Evolutionary conservation across 495 filamentous ascomycete species (phyloP).

Genomic region (Schizothecium vesticola): DNA sequence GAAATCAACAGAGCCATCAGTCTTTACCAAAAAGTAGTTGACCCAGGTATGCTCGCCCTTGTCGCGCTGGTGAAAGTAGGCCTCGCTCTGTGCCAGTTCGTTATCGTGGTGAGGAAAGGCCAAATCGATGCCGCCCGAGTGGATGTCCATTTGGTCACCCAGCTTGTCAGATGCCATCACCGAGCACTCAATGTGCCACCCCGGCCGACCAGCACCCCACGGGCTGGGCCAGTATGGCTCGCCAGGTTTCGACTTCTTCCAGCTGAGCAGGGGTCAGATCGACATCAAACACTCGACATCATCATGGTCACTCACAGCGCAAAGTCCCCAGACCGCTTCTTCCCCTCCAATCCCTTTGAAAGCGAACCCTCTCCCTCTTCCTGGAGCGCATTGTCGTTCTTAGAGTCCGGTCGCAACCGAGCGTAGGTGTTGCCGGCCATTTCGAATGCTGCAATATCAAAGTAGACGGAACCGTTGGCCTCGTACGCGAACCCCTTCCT

Average conservation of each 20-base stretch:
- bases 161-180: conserved; percentile 89
- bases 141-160: conserved; percentile 80
- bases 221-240: conserved; percentile 84
- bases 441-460: conserved; percentile 87
- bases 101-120: conserved; percentile 97
- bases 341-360: conserved; percentile 59
- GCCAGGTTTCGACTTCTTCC: conserved; percentile 88
- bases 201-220: conserved; percentile 85
- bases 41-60: conserved; percentile 69
- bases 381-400: conserved; percentile 71
- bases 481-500: conserved; percentile 87
- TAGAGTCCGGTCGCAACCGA: conserved; percentile 78
- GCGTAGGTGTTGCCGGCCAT: conserved; percentile 77
- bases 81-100: conserved; percentile 90
- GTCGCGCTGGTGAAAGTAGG: conserved; percentile 59
- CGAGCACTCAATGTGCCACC: conserved; percentile 98
- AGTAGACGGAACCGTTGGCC: conserved; percentile 84
- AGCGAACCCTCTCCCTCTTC: conserved; percentile 89
- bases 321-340: conserved; percentile 75
- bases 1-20: neutral
- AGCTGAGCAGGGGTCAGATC: conserved; percentile 29
- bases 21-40: conserved; percentile 71
- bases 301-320: conserved; percentile 46
- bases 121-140: conserved; percentile 89
- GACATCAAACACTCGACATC: neutral